phyloP scores from a whole-genome alignment of 2,329 filamentous ascomycete species.

The Leptosphaerulina australis region DNA sequence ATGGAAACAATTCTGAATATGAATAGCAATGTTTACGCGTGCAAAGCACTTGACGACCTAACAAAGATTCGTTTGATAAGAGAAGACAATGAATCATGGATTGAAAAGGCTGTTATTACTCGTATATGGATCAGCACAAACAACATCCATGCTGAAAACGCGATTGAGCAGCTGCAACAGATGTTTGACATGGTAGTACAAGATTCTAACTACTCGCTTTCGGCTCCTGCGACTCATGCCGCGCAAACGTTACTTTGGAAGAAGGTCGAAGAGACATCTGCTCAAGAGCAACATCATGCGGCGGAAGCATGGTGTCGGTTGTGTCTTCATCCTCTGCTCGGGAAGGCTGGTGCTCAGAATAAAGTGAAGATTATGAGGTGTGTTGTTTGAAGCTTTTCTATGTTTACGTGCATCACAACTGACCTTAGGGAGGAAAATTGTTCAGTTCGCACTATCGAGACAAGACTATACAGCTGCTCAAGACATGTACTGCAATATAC shows the following conservation, averaged over 20 bases:
- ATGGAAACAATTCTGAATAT: background rate
- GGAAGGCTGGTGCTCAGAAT: slow-evolving; percentile 68
- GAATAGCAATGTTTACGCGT: slow-evolving; percentile 48
- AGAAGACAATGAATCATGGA: slow-evolving; percentile 61
- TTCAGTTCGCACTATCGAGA: slow-evolving; percentile 70
- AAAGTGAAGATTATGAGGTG: slow-evolving; percentile 71
- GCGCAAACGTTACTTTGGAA: slow-evolving; percentile 82
- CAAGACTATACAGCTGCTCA: slow-evolving; percentile 62
- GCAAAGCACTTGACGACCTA: slow-evolving; percentile 66
- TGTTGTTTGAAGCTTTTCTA: background rate
- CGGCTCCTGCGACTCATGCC: slow-evolving; percentile 67
- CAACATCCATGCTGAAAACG: slow-evolving; percentile 47
- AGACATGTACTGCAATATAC: slow-evolving; percentile 64
- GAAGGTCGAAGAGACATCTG: slow-evolving; percentile 66
- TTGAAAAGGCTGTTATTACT: slow-evolving; percentile 72
- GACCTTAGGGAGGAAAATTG: slow-evolving; percentile 66
- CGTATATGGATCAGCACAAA: slow-evolving; percentile 69
- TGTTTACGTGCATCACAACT: background rate
- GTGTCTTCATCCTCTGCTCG: slow-evolving; percentile 70
- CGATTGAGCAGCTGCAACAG: slow-evolving; percentile 48
- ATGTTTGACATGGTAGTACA: slow-evolving; percentile 57
- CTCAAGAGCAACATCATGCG: slow-evolving; percentile 58
- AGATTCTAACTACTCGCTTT: slow-evolving; percentile 57
- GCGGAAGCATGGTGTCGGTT: slow-evolving; percentile 74
- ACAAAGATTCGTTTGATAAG: slow-evolving; percentile 63